A percentile compares a stretch with the other conserved stretches of the same genome.
Conservation (phyloP, 257 asterid species). For the Solanum infundibuliforme region DNA sequence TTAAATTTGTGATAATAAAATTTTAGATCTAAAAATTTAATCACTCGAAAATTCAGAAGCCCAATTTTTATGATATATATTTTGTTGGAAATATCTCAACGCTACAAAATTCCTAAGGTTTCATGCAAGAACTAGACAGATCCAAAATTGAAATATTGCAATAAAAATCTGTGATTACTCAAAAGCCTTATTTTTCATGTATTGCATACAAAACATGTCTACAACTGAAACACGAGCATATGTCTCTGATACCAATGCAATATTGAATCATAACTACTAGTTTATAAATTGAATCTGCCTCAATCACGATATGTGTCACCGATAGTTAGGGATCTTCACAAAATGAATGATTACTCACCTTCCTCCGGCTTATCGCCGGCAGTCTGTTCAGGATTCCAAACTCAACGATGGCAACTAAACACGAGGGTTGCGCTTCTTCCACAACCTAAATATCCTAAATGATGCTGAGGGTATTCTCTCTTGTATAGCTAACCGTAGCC, state of each 20-base stretch:
- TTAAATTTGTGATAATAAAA: neutral
- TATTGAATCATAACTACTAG: neutral
- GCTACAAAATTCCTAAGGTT: neutral
- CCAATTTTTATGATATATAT: neutral
- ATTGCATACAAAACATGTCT: neutral
- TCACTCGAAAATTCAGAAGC: neutral
- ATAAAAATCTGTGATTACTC: neutral
- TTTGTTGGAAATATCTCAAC: no score
- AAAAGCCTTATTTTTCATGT: neutral
- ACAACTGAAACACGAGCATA: neutral
- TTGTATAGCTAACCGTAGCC: neutral
- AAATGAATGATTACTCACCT: no score
- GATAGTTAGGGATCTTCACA: neutral
- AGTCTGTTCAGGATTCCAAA: no score
- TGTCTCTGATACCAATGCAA: neutral
- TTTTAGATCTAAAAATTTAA: neutral
- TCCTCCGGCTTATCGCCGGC: no score
- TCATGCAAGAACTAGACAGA: neutral
- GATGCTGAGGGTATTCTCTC: neutral
- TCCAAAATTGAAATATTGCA: neutral
- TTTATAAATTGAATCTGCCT: neutral
- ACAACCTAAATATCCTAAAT: neutral
- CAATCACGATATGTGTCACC: neutral
- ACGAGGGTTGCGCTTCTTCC: no score
- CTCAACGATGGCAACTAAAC: no score